Evolutionary conservation across 352 stramenopile genomes (phyloP).

Genomic region (Pythium aphanidermatum): DNA sequence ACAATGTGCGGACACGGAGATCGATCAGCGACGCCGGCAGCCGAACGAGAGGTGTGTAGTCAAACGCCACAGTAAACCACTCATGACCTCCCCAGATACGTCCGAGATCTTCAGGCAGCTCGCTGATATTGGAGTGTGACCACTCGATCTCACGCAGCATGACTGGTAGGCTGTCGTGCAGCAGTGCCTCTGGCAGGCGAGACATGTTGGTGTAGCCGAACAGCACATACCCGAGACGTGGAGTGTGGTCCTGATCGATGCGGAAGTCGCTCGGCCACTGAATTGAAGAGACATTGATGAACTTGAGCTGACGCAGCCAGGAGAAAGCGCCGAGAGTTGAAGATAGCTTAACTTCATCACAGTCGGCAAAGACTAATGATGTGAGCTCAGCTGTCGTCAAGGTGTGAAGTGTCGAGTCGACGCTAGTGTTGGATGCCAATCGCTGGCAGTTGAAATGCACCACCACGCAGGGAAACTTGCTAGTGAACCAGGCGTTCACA

Average conservation of each 20-base stretch:
- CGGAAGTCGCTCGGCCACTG: not conserved
- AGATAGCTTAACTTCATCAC: not conserved
- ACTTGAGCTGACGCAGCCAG: constrained; percentile 1
- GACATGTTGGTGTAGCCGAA: constrained; percentile 12
- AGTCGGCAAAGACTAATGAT: not conserved
- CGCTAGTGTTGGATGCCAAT: not conserved
- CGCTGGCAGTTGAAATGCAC: constrained; percentile 5
- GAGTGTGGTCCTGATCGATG: not conserved
- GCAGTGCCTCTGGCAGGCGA: not conserved
- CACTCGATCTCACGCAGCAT: constrained; percentile 7
- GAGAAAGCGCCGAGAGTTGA: not conserved
- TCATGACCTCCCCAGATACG: not conserved
- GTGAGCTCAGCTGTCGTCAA: not conserved
- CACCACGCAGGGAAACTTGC: constrained; percentile 11
- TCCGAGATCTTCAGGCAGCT: constrained; percentile 1
- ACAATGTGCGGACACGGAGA: not conserved
- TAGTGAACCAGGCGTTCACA: constrained; percentile 11
- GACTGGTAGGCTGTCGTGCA: not conserved
- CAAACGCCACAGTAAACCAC: constrained; percentile 6
- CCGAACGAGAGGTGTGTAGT: constrained; percentile 2
- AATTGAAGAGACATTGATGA: constrained; percentile 5
- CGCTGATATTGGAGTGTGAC: constrained; percentile 8
- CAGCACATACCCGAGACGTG: constrained; percentile 1
- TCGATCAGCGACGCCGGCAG: not conserved
- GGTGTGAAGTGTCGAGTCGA: not conserved